phyloP scores from a whole-genome alignment of 345 rosid genomes.

The Hypericum perforatum region DNA sequence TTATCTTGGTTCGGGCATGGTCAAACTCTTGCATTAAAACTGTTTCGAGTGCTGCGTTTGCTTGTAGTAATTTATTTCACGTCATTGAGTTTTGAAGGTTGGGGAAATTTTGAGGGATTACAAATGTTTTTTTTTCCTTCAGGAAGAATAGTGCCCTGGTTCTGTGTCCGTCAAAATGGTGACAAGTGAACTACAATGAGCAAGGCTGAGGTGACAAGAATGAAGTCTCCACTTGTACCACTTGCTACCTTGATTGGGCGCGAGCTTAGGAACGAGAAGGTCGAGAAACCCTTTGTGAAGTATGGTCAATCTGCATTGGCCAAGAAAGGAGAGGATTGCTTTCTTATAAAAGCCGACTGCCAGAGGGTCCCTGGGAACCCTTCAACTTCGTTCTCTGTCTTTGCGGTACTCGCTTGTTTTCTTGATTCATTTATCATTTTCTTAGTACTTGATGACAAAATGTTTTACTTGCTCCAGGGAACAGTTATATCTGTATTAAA shows the following conservation, averaged over 20 bases:
- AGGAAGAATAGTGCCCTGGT: constrained; percentile 17
- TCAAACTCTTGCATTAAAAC: too few relatives aligned
- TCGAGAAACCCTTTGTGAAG: constrained; percentile 75
- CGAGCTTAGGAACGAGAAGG: constrained; percentile 78
- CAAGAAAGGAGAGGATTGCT: constrained; percentile 97
- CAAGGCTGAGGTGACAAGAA: constrained; percentile 47
- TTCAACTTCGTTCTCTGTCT: constrained; percentile 82
- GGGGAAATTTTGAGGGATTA: background rate
- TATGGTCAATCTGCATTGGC: constrained; percentile 97
- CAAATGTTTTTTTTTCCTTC: constrained; percentile 7
- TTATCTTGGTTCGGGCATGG: too few relatives aligned
- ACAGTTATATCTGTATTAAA: too few relatives aligned
- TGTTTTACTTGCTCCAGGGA: background rate
- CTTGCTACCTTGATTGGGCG: constrained; percentile 89
- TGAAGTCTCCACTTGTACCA: constrained; percentile 73
- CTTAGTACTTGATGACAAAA: background rate
- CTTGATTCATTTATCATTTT: background rate
- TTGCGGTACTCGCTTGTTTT: constrained; percentile 52
- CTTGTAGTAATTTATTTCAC: too few relatives aligned
- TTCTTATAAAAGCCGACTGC: constrained; percentile 67
- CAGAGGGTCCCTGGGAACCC: constrained; percentile 70
- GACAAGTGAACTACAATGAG: constrained; percentile 52
- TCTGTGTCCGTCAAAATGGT: constrained; percentile 30
- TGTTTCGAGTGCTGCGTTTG: too few relatives aligned
- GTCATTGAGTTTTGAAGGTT: background rate